Conservation (phyloP, 495 filamentous ascomycete genomes). For the Bacidia gigantensis region DNA sequence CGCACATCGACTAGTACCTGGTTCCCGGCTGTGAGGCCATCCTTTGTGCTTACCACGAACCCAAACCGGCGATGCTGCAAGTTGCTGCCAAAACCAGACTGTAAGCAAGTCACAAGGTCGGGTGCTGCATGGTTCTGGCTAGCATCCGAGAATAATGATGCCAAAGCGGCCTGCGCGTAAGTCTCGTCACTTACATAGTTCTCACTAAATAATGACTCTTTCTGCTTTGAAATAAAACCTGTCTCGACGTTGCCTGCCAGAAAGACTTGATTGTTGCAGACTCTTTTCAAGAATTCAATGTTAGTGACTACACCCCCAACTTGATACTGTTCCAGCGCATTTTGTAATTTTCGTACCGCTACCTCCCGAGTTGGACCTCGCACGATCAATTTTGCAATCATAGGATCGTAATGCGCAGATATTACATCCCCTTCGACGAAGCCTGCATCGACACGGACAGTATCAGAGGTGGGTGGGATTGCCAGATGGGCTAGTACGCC, state of each 20-base stretch:
- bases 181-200: slow-evolving; percentile 45
- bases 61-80: slow-evolving; percentile 42
- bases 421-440: slow-evolving; percentile 86
- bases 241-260: slow-evolving; percentile 85
- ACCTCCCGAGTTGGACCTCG: slow-evolving; percentile 61
- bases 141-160: slow-evolving; percentile 39
- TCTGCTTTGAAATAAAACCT: slow-evolving; percentile 84
- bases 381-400: slow-evolving; percentile 99
- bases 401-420: slow-evolving; percentile 92
- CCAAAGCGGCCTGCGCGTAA: slow-evolving; percentile 73
- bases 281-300: slow-evolving; percentile 84
- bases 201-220: slow-evolving; percentile 52
- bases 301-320: slow-evolving; percentile 88
- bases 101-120: slow-evolving; percentile 6
- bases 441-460: slow-evolving; percentile 81
- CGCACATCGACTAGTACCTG: slow-evolving; percentile 51
- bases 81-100: slow-evolving; percentile 39
- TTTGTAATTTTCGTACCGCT: slow-evolving; percentile 66
- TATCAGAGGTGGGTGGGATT: slow-evolving; percentile 52
- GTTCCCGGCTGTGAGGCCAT: slow-evolving; percentile 21
- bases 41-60: slow-evolving; percentile 30
- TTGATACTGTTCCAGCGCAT: slow-evolving; percentile 82
- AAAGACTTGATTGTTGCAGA: slow-evolving; percentile 70
- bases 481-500: slow-evolving; percentile 74
- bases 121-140: slow-evolving; percentile 17